Evolutionary conservation across 2,329 filamentous ascomycete species (phyloP).

Genomic region (Trichoderma citrinoviride): DNA sequence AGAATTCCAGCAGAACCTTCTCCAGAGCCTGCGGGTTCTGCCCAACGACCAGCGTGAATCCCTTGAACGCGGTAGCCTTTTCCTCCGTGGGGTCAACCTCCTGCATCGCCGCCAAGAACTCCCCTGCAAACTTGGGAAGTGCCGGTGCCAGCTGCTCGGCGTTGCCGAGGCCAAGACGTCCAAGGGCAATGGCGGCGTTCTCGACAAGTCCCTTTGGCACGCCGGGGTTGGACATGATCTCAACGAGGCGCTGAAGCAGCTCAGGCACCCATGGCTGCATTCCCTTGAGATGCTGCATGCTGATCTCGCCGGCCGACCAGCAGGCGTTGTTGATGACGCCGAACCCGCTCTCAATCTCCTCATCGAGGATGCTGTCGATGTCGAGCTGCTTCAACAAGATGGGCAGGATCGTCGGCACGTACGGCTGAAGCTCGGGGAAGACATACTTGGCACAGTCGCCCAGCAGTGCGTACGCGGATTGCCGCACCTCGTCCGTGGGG

Average conservation of each 20-base stretch:
- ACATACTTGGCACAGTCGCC: slow-evolving; percentile 94
- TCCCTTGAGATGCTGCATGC: slow-evolving; percentile 70
- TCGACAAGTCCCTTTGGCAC: slow-evolving; percentile 86
- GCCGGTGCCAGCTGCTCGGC: slow-evolving; percentile 74
- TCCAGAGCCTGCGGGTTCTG: slow-evolving; percentile 92
- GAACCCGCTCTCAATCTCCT: slow-evolving; percentile 80
- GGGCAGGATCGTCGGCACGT: slow-evolving; percentile 70
- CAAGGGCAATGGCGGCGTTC: slow-evolving; percentile 91
- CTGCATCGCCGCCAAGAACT: slow-evolving; percentile 78
- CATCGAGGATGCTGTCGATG: slow-evolving; percentile 70
- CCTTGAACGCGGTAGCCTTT: slow-evolving; percentile 89
- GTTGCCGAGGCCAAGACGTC: slow-evolving; percentile 78
- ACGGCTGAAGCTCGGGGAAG: slow-evolving; percentile 74
- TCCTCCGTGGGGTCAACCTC: slow-evolving; percentile 87
- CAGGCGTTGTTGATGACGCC: slow-evolving; percentile 97
- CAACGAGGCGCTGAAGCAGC: slow-evolving; percentile 71
- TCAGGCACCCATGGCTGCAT: slow-evolving; percentile 76
- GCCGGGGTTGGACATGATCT: slow-evolving; percentile 80
- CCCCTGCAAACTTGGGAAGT: slow-evolving; percentile 73
- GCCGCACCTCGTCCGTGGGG: slow-evolving; percentile 83
- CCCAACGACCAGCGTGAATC: slow-evolving; percentile 80
- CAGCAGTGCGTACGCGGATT: slow-evolving; percentile 91
- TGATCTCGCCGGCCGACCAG: slow-evolving; percentile 93
- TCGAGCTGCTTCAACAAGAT: slow-evolving; percentile 87
- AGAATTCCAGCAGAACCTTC: slow-evolving; percentile 76